These are phyloP conservation scores for Kondoa malvinella DNA, from an alignment of 768 basidiomycete genomes.

Conservation along the genomic window DNA sequence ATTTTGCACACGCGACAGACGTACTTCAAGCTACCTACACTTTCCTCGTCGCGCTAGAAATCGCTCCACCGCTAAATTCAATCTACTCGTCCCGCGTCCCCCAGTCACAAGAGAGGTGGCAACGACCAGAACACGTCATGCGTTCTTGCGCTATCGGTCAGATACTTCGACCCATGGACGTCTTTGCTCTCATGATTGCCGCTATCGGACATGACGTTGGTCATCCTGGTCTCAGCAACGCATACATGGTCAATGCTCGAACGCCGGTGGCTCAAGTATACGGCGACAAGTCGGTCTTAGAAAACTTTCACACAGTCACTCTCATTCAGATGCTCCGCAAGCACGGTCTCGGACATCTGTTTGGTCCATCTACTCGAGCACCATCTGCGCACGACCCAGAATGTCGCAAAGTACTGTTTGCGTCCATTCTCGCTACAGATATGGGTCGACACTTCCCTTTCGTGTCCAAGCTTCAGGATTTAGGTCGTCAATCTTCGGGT, in stretches of 20 bases:
- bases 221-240: slow-evolving; percentile 84
- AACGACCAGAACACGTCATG: slow-evolving; percentile 25
- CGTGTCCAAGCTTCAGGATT: slow-evolving; percentile 47
- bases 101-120: slow-evolving; percentile 19
- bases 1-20: slow-evolving; percentile 90
- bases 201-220: slow-evolving; percentile 97
- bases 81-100: slow-evolving; percentile 30
- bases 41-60: slow-evolving; percentile 59
- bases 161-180: slow-evolving; percentile 44
- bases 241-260: slow-evolving; percentile 91
- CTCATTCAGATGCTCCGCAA: slow-evolving; percentile 26
- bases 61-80: slow-evolving; percentile 60
- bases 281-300: slow-evolving; percentile 73
- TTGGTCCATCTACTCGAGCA: slow-evolving; percentile 21
- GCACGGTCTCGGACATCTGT: slow-evolving; percentile 24
- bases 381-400: slow-evolving; percentile 20
- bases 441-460: slow-evolving; percentile 80
- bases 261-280: slow-evolving; percentile 75
- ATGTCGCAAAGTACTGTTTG: slow-evolving; percentile 58
- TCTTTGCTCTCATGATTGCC: slow-evolving; percentile 70
- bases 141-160: slow-evolving; percentile 22
- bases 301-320: slow-evolving; percentile 36
- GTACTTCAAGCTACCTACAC: slow-evolving; percentile 83
- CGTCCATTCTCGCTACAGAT: slow-evolving; percentile 79
- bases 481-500: slow-evolving; percentile 34